Conservation (phyloP, 495 filamentous ascomycete genomes). For the Chlorociboria aeruginascens region DNA sequence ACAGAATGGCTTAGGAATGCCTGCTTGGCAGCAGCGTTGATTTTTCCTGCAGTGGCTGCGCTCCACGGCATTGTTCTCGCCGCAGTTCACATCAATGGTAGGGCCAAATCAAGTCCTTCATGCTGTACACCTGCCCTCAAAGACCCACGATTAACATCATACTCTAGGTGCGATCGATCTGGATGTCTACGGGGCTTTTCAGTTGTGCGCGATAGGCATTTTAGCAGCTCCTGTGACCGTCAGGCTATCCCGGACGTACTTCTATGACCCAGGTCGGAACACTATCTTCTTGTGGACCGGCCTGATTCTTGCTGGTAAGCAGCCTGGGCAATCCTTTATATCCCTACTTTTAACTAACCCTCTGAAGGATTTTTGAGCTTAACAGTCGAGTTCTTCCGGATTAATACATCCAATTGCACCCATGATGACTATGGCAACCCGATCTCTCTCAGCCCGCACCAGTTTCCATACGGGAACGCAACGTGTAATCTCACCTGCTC, state of each 20-base stretch:
- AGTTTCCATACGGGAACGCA: slow-evolving; percentile 27
- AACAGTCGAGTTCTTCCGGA: slow-evolving; percentile 46
- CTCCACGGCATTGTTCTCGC: slow-evolving; percentile 47
- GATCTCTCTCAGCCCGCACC: slow-evolving; percentile 14
- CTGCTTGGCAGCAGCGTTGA: slow-evolving; percentile 46
- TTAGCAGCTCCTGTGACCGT: slow-evolving; percentile 46
- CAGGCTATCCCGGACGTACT: slow-evolving; percentile 43
- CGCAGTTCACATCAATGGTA: slow-evolving; percentile 37
- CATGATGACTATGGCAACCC: slow-evolving; percentile 28
- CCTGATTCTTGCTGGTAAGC: slow-evolving; percentile 41
- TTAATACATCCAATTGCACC: slow-evolving; percentile 25
- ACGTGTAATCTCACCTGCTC: slow-evolving; percentile 32
- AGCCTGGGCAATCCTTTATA: not conserved
- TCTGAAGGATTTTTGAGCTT: slow-evolving; percentile 39
- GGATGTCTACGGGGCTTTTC: slow-evolving; percentile 53
- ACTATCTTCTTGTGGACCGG: slow-evolving; percentile 49
- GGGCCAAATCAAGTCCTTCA: slow-evolving; percentile 10
- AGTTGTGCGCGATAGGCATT: slow-evolving; percentile 49
- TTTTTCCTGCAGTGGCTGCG: slow-evolving; percentile 48
- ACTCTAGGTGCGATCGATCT: slow-evolving; percentile 43
- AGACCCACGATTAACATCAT: slow-evolving; percentile 6
- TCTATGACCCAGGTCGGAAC: slow-evolving; percentile 46
- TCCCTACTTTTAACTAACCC: slow-evolving; percentile 4
- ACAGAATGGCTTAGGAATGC: slow-evolving; percentile 44
- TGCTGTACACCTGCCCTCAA: not conserved